Conservation (phyloP, 208 protist species). For the Trypanosoma avium region DNA sequence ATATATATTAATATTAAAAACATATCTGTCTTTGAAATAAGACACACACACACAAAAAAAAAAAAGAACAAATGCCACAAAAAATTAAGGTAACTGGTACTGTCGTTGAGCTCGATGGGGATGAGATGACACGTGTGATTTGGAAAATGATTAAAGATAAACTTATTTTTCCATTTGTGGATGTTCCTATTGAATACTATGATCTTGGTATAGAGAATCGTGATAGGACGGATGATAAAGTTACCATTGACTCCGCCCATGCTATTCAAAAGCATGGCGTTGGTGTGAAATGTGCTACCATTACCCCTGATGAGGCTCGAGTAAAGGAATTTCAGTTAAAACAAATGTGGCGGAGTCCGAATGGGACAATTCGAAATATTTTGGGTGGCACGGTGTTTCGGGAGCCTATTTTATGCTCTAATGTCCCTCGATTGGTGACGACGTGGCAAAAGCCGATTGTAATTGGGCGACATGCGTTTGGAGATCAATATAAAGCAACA, state of each 20-base stretch:
- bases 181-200: conserved; percentile 88
- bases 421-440: conserved; percentile 53
- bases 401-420: conserved; percentile 87
- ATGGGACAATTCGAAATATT: conserved; percentile 95
- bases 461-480: conserved; percentile 86
- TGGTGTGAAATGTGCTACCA: conserved; percentile 94
- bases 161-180: conserved; percentile 88
- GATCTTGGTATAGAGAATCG: conserved; percentile 86
- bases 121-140: conserved; percentile 94
- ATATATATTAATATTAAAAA: too few relatives aligned
- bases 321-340: conserved; percentile 92
- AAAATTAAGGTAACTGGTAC: conserved; percentile 59
- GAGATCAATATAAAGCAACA: conserved; percentile 86
- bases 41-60: not conserved
- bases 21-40: too few relatives aligned
- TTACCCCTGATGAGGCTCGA: conserved; percentile 90
- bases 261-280: conserved; percentile 87
- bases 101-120: conserved; percentile 91
- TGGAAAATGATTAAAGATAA: conserved; percentile 91
- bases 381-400: conserved; percentile 92
- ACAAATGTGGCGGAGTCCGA: conserved; percentile 93
- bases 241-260: conserved; percentile 87
- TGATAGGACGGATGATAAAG: conserved; percentile 85
- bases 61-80: conserved; percentile 8
- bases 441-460: conserved; percentile 85